Evolutionary conservation across 73 alveolate genomes (phyloP).

Genomic region (Tetrahymena borealis): DNA sequence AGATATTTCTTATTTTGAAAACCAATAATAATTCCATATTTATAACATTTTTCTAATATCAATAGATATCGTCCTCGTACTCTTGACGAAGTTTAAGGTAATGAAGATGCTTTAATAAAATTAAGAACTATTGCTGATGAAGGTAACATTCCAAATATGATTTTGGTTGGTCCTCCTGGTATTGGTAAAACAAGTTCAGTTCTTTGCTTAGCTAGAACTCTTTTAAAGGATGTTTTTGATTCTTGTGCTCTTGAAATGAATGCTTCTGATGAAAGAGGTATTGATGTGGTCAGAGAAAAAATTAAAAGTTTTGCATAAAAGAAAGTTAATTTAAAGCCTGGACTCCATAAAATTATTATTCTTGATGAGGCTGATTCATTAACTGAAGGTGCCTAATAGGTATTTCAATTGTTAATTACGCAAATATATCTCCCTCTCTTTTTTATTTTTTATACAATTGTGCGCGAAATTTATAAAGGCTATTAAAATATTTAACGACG

Average conservation of each 20-base stretch:
- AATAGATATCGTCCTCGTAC: slow-evolving; percentile 87
- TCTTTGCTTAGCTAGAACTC: slow-evolving; percentile 93
- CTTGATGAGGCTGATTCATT: slow-evolving; percentile 99
- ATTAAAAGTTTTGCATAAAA: slow-evolving; percentile 98
- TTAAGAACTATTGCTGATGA: slow-evolving; percentile 84
- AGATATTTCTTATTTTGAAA: too few species aligned
- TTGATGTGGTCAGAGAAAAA: slow-evolving; percentile 97
- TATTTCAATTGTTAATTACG: not conserved
- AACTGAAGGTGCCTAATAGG: slow-evolving; percentile 97
- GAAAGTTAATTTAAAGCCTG: slow-evolving; percentile 91
- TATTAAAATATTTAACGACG: not conserved
- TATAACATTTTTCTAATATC: not conserved
- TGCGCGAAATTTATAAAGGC: not conserved
- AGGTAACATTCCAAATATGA: slow-evolving; percentile 96
- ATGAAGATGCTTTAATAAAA: slow-evolving; percentile 78
- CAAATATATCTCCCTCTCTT: not conserved
- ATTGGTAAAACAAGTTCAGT: slow-evolving; percentile 98
- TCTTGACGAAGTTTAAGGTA: slow-evolving; percentile 93
- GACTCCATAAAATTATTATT: slow-evolving; percentile 94
- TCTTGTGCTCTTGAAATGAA: slow-evolving; percentile 86
- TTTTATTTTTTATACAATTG: not conserved
- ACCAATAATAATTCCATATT: too few species aligned
- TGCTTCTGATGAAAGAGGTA: slow-evolving; percentile 91
- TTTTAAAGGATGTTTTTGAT: slow-evolving; percentile 79
- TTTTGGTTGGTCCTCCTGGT: slow-evolving; percentile 99